Conservation (phyloP, 305 asterid species). For the Withania somnifera region DNA sequence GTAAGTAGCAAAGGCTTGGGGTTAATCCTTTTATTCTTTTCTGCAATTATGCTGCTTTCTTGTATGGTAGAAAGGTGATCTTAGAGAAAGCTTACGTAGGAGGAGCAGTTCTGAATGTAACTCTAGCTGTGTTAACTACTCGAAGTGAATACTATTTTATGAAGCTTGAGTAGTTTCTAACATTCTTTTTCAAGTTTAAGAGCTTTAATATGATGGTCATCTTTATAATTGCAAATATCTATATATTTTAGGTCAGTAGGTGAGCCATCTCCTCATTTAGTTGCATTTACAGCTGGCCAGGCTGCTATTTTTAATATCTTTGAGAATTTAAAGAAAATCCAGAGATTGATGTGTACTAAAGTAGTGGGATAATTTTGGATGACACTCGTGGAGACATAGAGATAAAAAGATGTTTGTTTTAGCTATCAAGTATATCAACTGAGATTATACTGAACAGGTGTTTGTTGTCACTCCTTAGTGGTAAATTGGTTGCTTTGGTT, state of each 20-base stretch:
- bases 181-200: background rate
- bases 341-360: constrained; percentile 42
- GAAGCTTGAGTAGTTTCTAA: background rate
- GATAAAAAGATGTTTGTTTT: constrained; percentile 39
- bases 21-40: constrained; percentile 27
- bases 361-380: constrained; percentile 25
- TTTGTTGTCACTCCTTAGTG: constrained; percentile 40
- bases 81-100: constrained; percentile 52
- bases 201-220: background rate
- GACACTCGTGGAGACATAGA: constrained; percentile 54
- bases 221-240: background rate
- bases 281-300: constrained; percentile 54
- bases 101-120: constrained; percentile 47
- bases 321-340: constrained; percentile 42
- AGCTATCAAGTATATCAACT: constrained; percentile 46
- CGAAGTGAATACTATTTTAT: constrained; percentile 32
- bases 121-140: constrained; percentile 48
- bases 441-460: constrained; percentile 46
- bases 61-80: constrained; percentile 60
- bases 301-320: constrained; percentile 69
- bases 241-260: constrained; percentile 28
- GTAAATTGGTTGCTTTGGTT: constrained; percentile 48
- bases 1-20: constrained; percentile 59
- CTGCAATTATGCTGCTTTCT: constrained; percentile 53
- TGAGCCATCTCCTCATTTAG: constrained; percentile 47